Percentiles rank a stretch among this genome's conserved stretches.
Conservation (phyloP, 441 rosid species). For the Corymbia citriodora region DNA sequence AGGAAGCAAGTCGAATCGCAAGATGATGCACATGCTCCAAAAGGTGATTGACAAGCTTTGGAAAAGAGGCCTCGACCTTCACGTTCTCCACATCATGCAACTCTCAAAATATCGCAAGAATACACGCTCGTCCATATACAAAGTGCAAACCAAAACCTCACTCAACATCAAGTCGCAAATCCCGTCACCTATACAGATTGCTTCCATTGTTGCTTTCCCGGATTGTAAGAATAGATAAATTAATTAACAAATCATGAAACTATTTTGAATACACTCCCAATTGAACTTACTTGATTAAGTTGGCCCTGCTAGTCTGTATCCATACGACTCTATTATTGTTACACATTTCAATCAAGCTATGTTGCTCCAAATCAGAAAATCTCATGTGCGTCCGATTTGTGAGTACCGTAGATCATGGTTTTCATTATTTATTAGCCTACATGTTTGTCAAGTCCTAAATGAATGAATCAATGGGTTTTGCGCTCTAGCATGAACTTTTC, state of each 20-base stretch:
- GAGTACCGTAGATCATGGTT: background rate
- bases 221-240: slow-evolving; percentile 9
- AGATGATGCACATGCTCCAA: slow-evolving; percentile 38
- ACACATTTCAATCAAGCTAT: background rate
- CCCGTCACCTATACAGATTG: slow-evolving; percentile 49
- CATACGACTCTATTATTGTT: background rate
- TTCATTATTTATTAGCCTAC: background rate
- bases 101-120: slow-evolving; percentile 53
- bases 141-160: slow-evolving; percentile 41
- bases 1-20: slow-evolving; percentile 28
- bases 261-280: background rate
- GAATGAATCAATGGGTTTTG: background rate
- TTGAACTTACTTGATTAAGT: background rate
- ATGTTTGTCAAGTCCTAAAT: background rate
- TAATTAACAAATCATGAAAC: background rate
- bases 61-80: slow-evolving; percentile 32
- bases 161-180: slow-evolving; percentile 25
- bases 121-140: slow-evolving; percentile 41
- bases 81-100: slow-evolving; percentile 50
- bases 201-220: slow-evolving; percentile 61
- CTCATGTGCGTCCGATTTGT: background rate
- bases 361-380: background rate
- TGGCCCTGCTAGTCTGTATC: background rate
- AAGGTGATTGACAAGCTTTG: slow-evolving; percentile 18
- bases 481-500: background rate